phyloP scores from a whole-genome alignment of 805 yeast species.

The Vanderwaltozyma tropicalis region DNA sequence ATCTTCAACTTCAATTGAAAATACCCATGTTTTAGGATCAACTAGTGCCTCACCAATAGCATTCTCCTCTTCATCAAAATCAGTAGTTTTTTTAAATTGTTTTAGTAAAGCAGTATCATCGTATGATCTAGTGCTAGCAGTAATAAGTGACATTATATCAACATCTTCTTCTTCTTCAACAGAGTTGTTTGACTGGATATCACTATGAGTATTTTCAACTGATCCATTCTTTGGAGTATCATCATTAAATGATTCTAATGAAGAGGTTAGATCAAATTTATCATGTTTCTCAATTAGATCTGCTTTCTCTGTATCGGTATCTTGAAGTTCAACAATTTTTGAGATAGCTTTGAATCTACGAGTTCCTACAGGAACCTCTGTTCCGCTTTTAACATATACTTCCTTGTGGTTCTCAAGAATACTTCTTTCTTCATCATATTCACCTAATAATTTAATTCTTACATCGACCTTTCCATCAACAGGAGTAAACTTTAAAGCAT shows the following conservation, averaged over 20 bases:
- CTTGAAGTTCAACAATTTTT: too few species aligned
- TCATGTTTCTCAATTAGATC: background rate
- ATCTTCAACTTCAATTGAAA: slow-evolving; percentile 60
- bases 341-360: background rate
- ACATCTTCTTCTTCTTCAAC: background rate
- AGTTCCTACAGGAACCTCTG: slow-evolving; percentile 6
- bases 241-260: too few species aligned
- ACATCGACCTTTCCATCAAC: slow-evolving; percentile 77
- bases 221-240: too few species aligned
- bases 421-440: slow-evolving; percentile 50
- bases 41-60: slow-evolving; percentile 15
- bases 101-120: slow-evolving; percentile 35
- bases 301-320: background rate
- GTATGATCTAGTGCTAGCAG: slow-evolving; percentile 30
- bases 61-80: slow-evolving; percentile 15
- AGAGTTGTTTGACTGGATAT: slow-evolving; percentile 22
- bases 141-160: slow-evolving; percentile 8
- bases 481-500: slow-evolving; percentile 87
- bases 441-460: slow-evolving; percentile 50
- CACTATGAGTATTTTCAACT: too few species aligned
- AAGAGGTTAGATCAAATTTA: too few species aligned
- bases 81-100: slow-evolving; percentile 29
- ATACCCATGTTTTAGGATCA: slow-evolving; percentile 30
- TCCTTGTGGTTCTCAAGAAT: slow-evolving; percentile 31
- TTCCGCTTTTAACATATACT: slow-evolving; percentile 35